phyloP scores from a whole-genome alignment of 805 yeast species.

The Candida ipomoeae region DNA sequence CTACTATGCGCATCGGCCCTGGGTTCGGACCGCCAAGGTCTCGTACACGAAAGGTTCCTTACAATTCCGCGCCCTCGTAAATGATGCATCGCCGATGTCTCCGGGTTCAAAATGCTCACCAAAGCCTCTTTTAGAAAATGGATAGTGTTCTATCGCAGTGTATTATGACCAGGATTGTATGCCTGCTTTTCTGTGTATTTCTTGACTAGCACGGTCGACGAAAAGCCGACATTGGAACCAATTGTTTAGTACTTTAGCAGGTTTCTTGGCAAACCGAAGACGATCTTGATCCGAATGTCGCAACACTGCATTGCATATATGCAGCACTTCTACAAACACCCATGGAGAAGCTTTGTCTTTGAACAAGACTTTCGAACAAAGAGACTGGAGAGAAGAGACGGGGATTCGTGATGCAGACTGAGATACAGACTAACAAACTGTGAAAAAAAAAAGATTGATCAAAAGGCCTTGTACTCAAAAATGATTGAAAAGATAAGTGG shows the following conservation, averaged over 20 bases:
- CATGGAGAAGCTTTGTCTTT: background rate
- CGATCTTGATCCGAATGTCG: background rate
- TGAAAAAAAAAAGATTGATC: background rate
- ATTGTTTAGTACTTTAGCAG: background rate
- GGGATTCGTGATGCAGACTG: too few species aligned
- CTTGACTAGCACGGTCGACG: too few species aligned
- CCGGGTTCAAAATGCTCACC: background rate
- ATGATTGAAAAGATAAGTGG: background rate
- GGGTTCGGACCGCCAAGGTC: background rate
- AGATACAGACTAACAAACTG: background rate
- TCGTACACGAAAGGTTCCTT: background rate
- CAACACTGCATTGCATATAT: background rate
- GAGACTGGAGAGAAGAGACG: background rate
- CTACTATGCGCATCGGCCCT: background rate
- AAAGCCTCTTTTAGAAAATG: background rate
- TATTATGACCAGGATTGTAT: too few species aligned
- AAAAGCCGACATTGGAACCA: too few species aligned
- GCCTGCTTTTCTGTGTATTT: too few species aligned
- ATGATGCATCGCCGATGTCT: slow-evolving; percentile 1
- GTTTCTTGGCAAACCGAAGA: background rate
- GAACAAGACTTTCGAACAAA: background rate
- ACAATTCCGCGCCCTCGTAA: background rate
- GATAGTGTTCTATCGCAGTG: too few species aligned
- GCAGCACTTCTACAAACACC: background rate
- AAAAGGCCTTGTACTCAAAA: too few species aligned